Percentiles rank a stretch among this genome's conserved stretches.
Evolutionary conservation across 768 basidiomycete genomes (phyloP).

Genomic region (Boletus tylopilopsis): DNA sequence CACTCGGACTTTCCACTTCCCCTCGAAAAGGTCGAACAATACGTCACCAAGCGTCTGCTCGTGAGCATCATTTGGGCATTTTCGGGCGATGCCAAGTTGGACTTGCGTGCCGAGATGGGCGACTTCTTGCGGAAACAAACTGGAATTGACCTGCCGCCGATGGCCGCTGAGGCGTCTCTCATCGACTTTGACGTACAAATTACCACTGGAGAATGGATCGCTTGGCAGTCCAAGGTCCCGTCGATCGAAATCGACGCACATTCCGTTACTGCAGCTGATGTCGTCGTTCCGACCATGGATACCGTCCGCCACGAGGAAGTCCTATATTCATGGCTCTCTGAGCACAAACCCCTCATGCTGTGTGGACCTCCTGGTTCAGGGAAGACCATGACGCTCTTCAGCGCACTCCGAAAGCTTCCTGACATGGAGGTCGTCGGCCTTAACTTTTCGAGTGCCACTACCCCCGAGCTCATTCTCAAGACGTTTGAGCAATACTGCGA

Average conservation of each 20-base stretch:
- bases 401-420: constrained; percentile 92
- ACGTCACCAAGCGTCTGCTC: constrained; percentile 84
- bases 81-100: constrained; percentile 92
- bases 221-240: constrained; percentile 92
- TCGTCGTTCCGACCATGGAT: constrained; percentile 97
- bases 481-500: constrained; percentile 99
- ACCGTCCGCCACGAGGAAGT: constrained; percentile 99
- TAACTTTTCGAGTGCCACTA: constrained; percentile 98
- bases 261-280: constrained; percentile 90
- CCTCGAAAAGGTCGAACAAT: constrained; percentile 82
- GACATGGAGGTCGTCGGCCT: constrained; percentile 99
- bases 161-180: constrained; percentile 73
- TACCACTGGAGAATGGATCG: constrained; percentile 77
- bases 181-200: constrained; percentile 96
- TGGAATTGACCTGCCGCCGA: constrained; percentile 82
- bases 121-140: constrained; percentile 82
- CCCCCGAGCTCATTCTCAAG: constrained; percentile 96
- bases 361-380: constrained; percentile 99
- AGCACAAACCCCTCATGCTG: constrained; percentile 97
- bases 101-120: constrained; percentile 85
- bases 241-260: constrained; percentile 97
- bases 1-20: constrained; percentile 93
- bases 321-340: constrained; percentile 96
- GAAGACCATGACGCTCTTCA: constrained; percentile 99
- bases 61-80: constrained; percentile 98